Conservation (phyloP, 2,329 filamentous ascomycete genomes). For the Aspergillus latus region DNA sequence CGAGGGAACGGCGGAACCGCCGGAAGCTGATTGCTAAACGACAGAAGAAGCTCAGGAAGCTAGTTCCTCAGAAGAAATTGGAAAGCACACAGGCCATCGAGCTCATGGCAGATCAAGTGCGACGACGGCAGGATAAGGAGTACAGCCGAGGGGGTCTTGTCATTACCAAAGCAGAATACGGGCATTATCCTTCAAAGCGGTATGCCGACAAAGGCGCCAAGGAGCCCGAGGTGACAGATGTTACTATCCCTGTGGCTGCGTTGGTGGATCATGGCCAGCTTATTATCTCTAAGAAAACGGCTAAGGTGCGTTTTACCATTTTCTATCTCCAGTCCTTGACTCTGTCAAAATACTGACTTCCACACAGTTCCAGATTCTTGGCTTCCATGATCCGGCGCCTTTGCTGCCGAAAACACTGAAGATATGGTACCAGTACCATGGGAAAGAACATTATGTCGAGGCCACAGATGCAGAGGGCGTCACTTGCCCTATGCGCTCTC, state of each 20-base stretch:
- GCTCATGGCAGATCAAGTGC: conserved; percentile 43
- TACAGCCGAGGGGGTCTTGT: conserved; percentile 37
- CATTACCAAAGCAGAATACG: conserved; percentile 44
- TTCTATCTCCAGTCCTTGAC: background rate
- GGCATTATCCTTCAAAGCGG: conserved; percentile 32
- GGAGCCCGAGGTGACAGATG: conserved; percentile 36
- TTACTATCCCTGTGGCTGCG: conserved; percentile 47
- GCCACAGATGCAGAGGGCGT: conserved; percentile 38
- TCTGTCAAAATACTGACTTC: conserved; percentile 21
- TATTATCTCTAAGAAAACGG: conserved; percentile 34
- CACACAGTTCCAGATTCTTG: conserved; percentile 41
- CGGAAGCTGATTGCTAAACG: conserved; percentile 35
- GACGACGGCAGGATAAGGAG: conserved; percentile 39
- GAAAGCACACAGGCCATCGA: conserved; percentile 43
- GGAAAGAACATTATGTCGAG: conserved; percentile 40
- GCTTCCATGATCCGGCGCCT: conserved; percentile 47
- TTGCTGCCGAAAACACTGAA: conserved; percentile 41
- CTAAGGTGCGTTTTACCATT: conserved; percentile 33
- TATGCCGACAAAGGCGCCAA: conserved; percentile 23
- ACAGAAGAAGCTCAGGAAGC: conserved; percentile 38
- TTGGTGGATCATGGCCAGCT: conserved; percentile 45
- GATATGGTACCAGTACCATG: conserved; percentile 45
- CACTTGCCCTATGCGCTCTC: conserved; percentile 41
- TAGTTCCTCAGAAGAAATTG: conserved; percentile 35
- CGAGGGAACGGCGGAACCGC: conserved; percentile 37